These are phyloP conservation scores for Westerdykella sp. DNA, from an alignment of 2,329 filamentous ascomycete species.

Conservation along the genomic window DNA sequence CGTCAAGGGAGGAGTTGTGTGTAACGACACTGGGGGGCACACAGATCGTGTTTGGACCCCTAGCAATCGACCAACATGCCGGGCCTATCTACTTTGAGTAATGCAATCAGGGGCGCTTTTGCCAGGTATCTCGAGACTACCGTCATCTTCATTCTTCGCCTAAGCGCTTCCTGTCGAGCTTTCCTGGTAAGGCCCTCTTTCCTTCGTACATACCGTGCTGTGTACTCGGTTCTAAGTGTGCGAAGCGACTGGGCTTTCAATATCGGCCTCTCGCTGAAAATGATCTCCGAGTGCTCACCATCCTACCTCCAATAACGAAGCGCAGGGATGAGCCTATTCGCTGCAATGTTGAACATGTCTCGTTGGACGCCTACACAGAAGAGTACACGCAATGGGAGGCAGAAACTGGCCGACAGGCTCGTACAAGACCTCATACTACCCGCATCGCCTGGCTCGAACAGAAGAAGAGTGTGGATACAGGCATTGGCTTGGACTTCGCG, in stretches of 20 bases:
- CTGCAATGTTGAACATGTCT: background rate
- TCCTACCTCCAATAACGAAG: conserved; percentile 1
- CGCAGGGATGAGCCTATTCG: background rate
- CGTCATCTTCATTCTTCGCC: no score
- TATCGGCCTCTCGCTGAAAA: background rate
- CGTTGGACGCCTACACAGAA: background rate
- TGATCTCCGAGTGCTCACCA: conserved; percentile 1
- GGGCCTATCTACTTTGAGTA: no score
- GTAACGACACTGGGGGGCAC: no score
- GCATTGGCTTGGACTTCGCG: background rate
- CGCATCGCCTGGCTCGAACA: background rate
- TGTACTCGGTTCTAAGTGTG: background rate
- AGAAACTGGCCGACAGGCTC: background rate
- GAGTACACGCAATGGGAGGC: conserved; percentile 1
- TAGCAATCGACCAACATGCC: no score
- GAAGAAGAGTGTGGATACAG: background rate
- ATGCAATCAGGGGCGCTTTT: no score
- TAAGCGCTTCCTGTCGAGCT: no score
- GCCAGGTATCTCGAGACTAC: no score
- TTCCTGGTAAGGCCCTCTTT: no score
- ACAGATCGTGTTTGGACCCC: no score
- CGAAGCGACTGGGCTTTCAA: background rate
- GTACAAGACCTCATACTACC: background rate
- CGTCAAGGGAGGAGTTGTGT: no score
- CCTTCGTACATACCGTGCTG: no score